Base-by-base conservation (phyloP, 1,139 yeast species). In the Candida freyschussii region DNA sequence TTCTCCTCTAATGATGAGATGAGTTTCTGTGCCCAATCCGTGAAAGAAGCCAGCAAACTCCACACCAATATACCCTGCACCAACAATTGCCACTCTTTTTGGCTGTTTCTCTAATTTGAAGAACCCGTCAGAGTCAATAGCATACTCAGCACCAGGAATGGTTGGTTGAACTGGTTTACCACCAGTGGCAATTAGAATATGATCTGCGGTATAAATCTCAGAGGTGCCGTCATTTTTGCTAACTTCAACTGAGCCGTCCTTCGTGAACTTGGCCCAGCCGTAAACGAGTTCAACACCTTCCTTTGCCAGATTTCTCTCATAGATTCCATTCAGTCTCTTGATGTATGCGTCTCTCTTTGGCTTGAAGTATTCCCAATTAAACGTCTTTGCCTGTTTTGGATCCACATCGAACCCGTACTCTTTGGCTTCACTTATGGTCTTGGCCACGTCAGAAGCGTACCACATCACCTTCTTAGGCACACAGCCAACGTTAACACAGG, bases 381-480 rank as follows among this genome's bases (percentile, higher is more conserved):
- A 89, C 26, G 71, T 63, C 40, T 74, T 68, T 12, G 73, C 72
- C 30, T 69, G 63, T 30, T 69, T 69, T 21, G 75, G 69, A 36
- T 75, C 75, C 25, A 70, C 72, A 33, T 56, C 66, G 47, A 91
- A 79, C 1, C 96, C 95, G 56, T 91, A 91, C 41, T 82, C 85
- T 44, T 72, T 66, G 43, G 95, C 91, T 36, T 85, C 82, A 33
- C 68, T 65, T 45, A 81, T 66, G 53, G 76, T 77, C 44, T 75
- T 74, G 15, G 96, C 96, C 59, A 84, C 64, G 50, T 87, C 96
- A 21, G 91, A 79, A 14, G 96, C 96, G 48, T 87, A 78, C 98
- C 98, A 91, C 97, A 91, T 89, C 32, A 93, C 87, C 60, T 91
- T 91, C 69, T 91, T 91, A 29, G 99, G 99, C 23, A 91, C 98